Percentiles rank a stretch among this genome's conserved stretches.
These are phyloP conservation scores for Hypoxylon sp. DNA, from an alignment of 2,329 filamentous ascomycete species.

Conservation along the genomic window DNA sequence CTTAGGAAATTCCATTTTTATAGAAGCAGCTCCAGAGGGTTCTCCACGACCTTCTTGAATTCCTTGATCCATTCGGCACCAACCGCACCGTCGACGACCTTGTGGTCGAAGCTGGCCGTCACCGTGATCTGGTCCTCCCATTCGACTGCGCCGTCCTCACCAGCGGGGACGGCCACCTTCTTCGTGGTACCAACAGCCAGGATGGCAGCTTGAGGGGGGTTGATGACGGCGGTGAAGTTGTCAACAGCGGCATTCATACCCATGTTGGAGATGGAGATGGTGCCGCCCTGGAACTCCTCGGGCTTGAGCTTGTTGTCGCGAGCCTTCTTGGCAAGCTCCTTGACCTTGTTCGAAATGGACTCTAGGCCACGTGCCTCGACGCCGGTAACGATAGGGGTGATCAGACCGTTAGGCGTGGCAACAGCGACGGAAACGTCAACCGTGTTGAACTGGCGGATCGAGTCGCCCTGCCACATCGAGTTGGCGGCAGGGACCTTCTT, in stretches of 20 bases:
- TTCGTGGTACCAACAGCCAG: conserved; percentile 92
- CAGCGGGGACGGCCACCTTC: conserved; percentile 90
- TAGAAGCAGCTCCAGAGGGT: conserved; percentile 92
- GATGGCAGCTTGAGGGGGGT: conserved; percentile 96
- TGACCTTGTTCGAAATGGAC: conserved; percentile 87
- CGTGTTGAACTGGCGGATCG: conserved; percentile 91
- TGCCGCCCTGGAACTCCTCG: conserved; percentile 98
- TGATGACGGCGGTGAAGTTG: conserved; percentile 98
- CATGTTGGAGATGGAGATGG: conserved; percentile 99
- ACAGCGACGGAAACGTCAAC: conserved; percentile 97
- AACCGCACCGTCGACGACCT: conserved; percentile 95
- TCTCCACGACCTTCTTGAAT: conserved; percentile 97
- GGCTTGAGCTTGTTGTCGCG: conserved; percentile 98
- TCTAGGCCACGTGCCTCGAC: conserved; percentile 88
- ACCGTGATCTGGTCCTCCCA: conserved; percentile 98
- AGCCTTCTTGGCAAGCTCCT: conserved; percentile 96
- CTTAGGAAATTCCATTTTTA: conserved; percentile 56
- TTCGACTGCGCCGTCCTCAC: conserved; percentile 82
- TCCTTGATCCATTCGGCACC: conserved; percentile 97
- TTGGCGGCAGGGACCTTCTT: conserved; percentile 96
- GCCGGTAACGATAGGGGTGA: conserved; percentile 95
- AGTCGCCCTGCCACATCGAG: conserved; percentile 89
- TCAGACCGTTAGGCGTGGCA: conserved; percentile 89
- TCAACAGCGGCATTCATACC: conserved; percentile 98
- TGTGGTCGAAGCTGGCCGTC: conserved; percentile 97